Conservation (phyloP, 2,329 filamentous ascomycete genomes). For the Lachnellula arida region DNA sequence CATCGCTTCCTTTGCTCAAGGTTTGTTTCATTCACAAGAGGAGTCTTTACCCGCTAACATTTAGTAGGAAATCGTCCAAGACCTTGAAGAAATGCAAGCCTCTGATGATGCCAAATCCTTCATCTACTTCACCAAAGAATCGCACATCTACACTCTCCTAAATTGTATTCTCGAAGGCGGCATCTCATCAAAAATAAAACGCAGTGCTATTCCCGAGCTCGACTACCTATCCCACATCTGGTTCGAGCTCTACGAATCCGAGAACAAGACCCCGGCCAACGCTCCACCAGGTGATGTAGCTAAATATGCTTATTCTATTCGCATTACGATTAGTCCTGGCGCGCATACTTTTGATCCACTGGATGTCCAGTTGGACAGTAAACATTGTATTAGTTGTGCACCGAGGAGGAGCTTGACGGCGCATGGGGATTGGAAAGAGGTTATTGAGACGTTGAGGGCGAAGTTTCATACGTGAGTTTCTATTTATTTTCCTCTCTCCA, state of each 20-base stretch:
- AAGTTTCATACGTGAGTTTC: slow-evolving; percentile 83
- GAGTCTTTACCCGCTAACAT: slow-evolving; percentile 10
- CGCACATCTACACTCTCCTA: slow-evolving; percentile 94
- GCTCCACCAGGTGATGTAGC: slow-evolving; percentile 25
- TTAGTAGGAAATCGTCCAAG: slow-evolving; percentile 83
- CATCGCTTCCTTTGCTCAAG: slow-evolving; percentile 81
- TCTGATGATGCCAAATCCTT: slow-evolving; percentile 92
- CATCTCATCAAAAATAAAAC: slow-evolving; percentile 92
- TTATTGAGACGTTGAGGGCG: slow-evolving; percentile 90
- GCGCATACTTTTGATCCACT: slow-evolving; percentile 96
- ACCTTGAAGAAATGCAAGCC: slow-evolving; percentile 95
- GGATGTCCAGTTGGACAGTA: slow-evolving; percentile 92
- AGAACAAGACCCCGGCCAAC: slow-evolving; percentile 48
- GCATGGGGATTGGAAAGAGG: slow-evolving; percentile 91
- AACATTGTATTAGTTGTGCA: slow-evolving; percentile 92
- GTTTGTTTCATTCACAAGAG: slow-evolving; percentile 10
- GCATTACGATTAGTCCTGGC: slow-evolving; percentile 91
- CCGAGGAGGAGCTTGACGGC: slow-evolving; percentile 85
- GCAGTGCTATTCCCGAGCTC: slow-evolving; percentile 91
- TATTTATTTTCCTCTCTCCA: not conserved
- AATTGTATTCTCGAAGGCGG: slow-evolving; percentile 98
- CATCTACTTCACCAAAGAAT: slow-evolving; percentile 99
- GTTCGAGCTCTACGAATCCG: slow-evolving; percentile 95
- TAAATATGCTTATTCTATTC: slow-evolving; percentile 85
- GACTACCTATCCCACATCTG: slow-evolving; percentile 97